These are phyloP conservation scores for Lasiodiplodia sp. DNA, from an alignment of 2,329 filamentous ascomycete species.

Conservation along the genomic window DNA sequence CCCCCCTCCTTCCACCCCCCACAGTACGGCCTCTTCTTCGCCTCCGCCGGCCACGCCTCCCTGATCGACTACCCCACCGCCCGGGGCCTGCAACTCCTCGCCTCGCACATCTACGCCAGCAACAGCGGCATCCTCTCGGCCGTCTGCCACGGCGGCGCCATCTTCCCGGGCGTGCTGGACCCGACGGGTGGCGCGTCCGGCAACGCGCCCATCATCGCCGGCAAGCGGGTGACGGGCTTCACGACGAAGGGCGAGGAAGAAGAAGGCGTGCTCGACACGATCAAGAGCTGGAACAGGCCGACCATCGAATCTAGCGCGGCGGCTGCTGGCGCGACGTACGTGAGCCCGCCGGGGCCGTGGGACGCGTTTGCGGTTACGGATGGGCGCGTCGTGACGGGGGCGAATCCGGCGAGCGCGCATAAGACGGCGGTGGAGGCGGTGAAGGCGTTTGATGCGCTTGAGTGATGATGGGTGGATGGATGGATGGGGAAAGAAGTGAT, in stretches of 20 bases:
- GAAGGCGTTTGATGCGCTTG: constrained; percentile 36
- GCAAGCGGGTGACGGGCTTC: constrained; percentile 50
- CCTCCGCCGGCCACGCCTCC: constrained; percentile 54
- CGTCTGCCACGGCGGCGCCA: constrained; percentile 52
- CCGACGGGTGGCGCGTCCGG: constrained; percentile 31
- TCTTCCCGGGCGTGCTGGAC: constrained; percentile 48
- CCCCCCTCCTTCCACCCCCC: not conserved
- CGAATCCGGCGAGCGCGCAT: constrained; percentile 46
- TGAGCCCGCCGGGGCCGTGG: constrained; percentile 38
- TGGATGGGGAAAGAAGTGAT: too few relatives aligned
- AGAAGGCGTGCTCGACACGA: constrained; percentile 44
- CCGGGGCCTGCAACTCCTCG: constrained; percentile 51
- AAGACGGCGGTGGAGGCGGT: constrained; percentile 43
- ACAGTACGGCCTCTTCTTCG: constrained; percentile 50
- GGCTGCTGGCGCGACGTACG: constrained; percentile 42
- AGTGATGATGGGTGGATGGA: not conserved
- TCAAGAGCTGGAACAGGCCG: constrained; percentile 43
- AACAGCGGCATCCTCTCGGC: constrained; percentile 53
- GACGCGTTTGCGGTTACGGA: constrained; percentile 43
- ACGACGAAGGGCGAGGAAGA: constrained; percentile 47
- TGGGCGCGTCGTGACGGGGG: constrained; percentile 47
- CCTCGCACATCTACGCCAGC: constrained; percentile 47
- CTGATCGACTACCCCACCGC: constrained; percentile 58
- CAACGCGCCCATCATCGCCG: constrained; percentile 43
- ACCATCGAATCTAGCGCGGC: constrained; percentile 43